phyloP scores from a whole-genome alignment of 331 rosid genomes.

The Cydonia oblonga region DNA sequence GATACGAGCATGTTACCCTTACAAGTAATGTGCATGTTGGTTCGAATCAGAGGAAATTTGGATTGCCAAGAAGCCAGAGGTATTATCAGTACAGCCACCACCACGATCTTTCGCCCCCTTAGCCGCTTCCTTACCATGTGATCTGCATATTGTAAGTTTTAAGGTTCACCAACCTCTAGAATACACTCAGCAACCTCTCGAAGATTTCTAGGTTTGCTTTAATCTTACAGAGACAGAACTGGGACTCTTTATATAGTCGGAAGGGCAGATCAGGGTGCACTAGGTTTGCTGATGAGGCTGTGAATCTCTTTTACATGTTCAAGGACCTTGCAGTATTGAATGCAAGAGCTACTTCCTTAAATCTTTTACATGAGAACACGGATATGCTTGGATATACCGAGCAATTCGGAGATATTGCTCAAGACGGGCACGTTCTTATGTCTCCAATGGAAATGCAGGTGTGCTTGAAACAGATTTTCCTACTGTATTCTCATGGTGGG shows the following conservation, averaged over 20 bases:
- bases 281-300: slow-evolving; percentile 42
- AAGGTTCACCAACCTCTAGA: slow-evolving; percentile 76
- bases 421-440: slow-evolving; percentile 56
- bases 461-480: not conserved
- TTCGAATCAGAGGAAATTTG: slow-evolving; percentile 4
- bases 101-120: slow-evolving; percentile 71
- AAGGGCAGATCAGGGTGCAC: slow-evolving; percentile 78
- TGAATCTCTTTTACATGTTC: slow-evolving; percentile 64
- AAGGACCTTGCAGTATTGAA: slow-evolving; percentile 43
- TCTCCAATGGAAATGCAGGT: slow-evolving; percentile 87
- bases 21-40: too few relatives aligned
- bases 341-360: slow-evolving; percentile 59
- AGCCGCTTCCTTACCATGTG: slow-evolving; percentile 72
- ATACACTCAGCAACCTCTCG: slow-evolving; percentile 44
- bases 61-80: slow-evolving; percentile 56
- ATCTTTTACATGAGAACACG: slow-evolving; percentile 76
- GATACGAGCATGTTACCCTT: too few relatives aligned
- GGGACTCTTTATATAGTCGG: slow-evolving; percentile 78
- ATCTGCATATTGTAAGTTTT: slow-evolving; percentile 81
- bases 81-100: slow-evolving; percentile 42
- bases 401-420: slow-evolving; percentile 45
- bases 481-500: slow-evolving; percentile 7
- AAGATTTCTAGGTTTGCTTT: slow-evolving; percentile 53
- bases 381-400: slow-evolving; percentile 65
- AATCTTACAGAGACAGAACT: slow-evolving; percentile 56